Conservation (phyloP, 192 early-diverging fungal genomes). For the Coemansia sp. region DNA sequence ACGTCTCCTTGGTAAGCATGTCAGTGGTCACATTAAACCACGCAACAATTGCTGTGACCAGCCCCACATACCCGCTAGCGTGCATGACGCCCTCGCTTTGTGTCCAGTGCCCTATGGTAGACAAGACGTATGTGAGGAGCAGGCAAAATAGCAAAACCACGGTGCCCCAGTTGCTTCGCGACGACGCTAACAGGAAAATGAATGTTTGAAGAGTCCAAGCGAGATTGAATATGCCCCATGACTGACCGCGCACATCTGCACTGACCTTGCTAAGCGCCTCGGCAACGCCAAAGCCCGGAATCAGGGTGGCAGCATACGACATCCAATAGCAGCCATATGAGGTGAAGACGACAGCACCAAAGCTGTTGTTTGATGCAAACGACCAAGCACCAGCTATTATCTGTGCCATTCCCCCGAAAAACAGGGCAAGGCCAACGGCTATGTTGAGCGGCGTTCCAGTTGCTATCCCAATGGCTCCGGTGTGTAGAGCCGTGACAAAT, state of each 20-base stretch:
- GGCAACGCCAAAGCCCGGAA: slow-evolving; percentile 55
- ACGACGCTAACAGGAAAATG: slow-evolving; percentile 53
- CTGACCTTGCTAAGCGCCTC: slow-evolving; percentile 32
- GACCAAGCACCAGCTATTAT: slow-evolving; percentile 37
- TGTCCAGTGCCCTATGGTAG: slow-evolving; percentile 45
- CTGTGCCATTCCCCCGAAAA: slow-evolving; percentile 42
- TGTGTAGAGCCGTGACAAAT: slow-evolving; percentile 33
- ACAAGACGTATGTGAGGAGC: slow-evolving; percentile 47
- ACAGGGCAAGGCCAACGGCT: slow-evolving; percentile 37
- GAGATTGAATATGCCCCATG: slow-evolving; percentile 51
- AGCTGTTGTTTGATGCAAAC: slow-evolving; percentile 33
- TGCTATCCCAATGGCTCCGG: slow-evolving; percentile 33
- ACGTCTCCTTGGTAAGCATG: slow-evolving; percentile 54
- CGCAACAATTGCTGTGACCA: slow-evolving; percentile 51
- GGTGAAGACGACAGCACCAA: slow-evolving; percentile 39
- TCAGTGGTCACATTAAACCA: slow-evolving; percentile 59
- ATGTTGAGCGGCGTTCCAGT: slow-evolving; percentile 38
- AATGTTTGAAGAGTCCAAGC: slow-evolving; percentile 57
- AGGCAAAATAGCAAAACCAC: slow-evolving; percentile 46
- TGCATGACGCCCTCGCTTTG: slow-evolving; percentile 43
- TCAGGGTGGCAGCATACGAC: slow-evolving; percentile 51
- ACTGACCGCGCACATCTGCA: slow-evolving; percentile 43
- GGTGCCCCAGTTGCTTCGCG: slow-evolving; percentile 51
- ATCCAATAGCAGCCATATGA: slow-evolving; percentile 59
- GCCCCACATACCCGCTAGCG: slow-evolving; percentile 46